phyloP scores from a whole-genome alignment of 108 stramenopile species.

The Discostella stelligeroides region DNA sequence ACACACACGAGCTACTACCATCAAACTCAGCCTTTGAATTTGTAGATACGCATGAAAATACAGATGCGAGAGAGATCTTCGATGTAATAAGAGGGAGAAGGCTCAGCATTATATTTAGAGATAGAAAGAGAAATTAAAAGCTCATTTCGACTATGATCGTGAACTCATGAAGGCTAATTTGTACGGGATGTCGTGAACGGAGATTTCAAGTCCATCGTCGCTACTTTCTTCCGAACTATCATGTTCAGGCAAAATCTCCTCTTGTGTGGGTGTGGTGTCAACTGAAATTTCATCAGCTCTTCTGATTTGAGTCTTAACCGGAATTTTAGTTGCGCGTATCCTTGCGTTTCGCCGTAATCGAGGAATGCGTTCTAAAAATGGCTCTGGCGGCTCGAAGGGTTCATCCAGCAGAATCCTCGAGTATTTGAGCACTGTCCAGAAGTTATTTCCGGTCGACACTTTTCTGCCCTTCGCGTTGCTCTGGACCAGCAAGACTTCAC shows the following conservation, averaged over 20 bases:
- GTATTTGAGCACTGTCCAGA: conserved; percentile 69
- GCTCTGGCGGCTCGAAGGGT: conserved; percentile 69
- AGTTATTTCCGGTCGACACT: conserved; percentile 52
- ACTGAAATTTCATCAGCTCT: neutral
- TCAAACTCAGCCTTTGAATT: conserved; percentile 54
- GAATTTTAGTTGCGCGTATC: conserved; percentile 8
- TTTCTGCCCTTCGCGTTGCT: conserved; percentile 29
- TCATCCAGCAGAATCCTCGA: conserved; percentile 25
- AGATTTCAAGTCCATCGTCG: neutral
- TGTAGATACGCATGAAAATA: conserved; percentile 2
- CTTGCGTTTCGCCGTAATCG: conserved; percentile 10
- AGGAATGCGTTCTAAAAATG: conserved; percentile 40
- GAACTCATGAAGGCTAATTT: conserved; percentile 5
- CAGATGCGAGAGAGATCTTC: conserved; percentile 8
- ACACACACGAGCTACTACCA: conserved; percentile 75
- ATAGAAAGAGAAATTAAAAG: conserved; percentile 25
- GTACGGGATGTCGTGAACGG: conserved; percentile 8
- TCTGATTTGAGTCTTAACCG: neutral
- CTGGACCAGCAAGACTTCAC: neutral
- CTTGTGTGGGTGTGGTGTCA: neutral
- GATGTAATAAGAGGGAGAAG: conserved; percentile 62
- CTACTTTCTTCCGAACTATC: conserved; percentile 1
- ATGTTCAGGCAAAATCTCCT: neutral
- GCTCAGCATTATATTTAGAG: conserved; percentile 81
- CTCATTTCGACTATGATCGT: neutral